Evolutionary conservation across 352 stramenopile genomes (phyloP).

Genomic region (Phytophthora idaei): DNA sequence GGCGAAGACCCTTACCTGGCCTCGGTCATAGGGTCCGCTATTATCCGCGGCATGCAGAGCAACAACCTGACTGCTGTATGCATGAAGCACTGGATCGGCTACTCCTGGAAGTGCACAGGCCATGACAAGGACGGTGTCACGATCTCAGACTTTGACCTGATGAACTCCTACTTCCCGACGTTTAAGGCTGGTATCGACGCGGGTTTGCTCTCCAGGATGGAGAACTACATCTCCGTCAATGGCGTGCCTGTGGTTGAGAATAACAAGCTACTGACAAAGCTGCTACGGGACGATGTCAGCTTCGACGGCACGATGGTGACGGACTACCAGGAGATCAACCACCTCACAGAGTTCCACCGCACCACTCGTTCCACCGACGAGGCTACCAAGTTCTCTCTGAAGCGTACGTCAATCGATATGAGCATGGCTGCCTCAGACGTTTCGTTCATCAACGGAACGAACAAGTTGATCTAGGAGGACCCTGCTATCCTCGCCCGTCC

Average conservation of each 20-base stretch:
- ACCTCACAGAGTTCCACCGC: slow-evolving; percentile 60
- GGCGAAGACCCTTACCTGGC: slow-evolving; percentile 86
- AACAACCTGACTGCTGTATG: slow-evolving; percentile 60
- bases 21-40: slow-evolving; percentile 64
- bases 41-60: slow-evolving; percentile 77
- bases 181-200: slow-evolving; percentile 76
- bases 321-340: slow-evolving; percentile 91
- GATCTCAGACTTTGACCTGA: slow-evolving; percentile 63
- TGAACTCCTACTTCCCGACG: slow-evolving; percentile 82
- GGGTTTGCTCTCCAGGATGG: slow-evolving; percentile 86
- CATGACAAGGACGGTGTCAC: slow-evolving; percentile 79
- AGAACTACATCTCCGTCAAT: slow-evolving; percentile 92
- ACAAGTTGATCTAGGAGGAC: slow-evolving; percentile 37
- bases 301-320: slow-evolving; percentile 90
- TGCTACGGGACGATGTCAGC: slow-evolving; percentile 75
- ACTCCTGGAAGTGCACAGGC: slow-evolving; percentile 70
- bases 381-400: slow-evolving; percentile 65
- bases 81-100: slow-evolving; percentile 87
- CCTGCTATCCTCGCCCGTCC: slow-evolving; percentile 42
- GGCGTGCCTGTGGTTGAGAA: slow-evolving; percentile 87
- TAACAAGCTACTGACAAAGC: slow-evolving; percentile 55
- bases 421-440: slow-evolving; percentile 72
- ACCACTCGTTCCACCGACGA: slow-evolving; percentile 39
- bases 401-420: slow-evolving; percentile 86
- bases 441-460: slow-evolving; percentile 48